These are phyloP conservation scores for Tuctoria greenei DNA, from an alignment of 176 grass and related monocot species.

Conservation along the genomic window DNA sequence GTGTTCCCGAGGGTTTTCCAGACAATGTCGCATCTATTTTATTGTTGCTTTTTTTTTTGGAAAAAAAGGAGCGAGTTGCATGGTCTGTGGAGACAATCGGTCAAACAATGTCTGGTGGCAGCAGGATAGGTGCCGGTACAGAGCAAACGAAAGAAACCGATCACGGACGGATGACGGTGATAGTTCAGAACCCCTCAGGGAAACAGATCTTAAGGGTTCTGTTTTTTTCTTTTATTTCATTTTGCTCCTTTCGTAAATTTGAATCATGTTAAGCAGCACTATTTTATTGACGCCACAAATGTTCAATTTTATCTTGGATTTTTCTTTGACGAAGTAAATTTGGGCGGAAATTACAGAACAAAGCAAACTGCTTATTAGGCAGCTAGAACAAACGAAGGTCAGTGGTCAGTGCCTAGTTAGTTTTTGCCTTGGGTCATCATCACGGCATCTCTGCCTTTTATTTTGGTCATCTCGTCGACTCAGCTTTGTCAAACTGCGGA, in stretches of 20 bases:
- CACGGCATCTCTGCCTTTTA: constrained; percentile 26
- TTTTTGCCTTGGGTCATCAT: constrained; percentile 23
- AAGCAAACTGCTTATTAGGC: constrained; percentile 29
- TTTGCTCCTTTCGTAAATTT: not conserved
- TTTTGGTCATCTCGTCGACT: constrained; percentile 25
- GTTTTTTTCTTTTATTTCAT: constrained; percentile 19
- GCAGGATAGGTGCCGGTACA: constrained; percentile 18
- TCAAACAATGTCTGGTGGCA: constrained; percentile 64
- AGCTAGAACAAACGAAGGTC: constrained; percentile 18
- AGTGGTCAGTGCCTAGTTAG: constrained; percentile 30
- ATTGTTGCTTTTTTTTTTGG: not conserved
- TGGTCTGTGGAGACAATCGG: constrained; percentile 59
- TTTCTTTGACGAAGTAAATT: constrained; percentile 31
- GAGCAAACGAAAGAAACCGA: constrained; percentile 30
- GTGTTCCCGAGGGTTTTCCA: constrained; percentile 68
- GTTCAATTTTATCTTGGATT: constrained; percentile 29
- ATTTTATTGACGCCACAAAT: not conserved
- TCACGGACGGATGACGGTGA: constrained; percentile 41
- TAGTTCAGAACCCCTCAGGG: constrained; percentile 31
- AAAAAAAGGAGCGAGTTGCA: constrained; percentile 46
- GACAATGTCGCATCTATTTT: constrained; percentile 46
- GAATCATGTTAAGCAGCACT: not conserved
- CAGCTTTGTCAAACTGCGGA: constrained; percentile 38
- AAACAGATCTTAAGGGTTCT: constrained; percentile 42
- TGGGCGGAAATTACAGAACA: constrained; percentile 47